A percentile compares a stretch with the other conserved stretches of the same genome.
Evolutionary conservation across 805 yeast genomes (phyloP).

Genomic region (Citeromyces matritensis): DNA sequence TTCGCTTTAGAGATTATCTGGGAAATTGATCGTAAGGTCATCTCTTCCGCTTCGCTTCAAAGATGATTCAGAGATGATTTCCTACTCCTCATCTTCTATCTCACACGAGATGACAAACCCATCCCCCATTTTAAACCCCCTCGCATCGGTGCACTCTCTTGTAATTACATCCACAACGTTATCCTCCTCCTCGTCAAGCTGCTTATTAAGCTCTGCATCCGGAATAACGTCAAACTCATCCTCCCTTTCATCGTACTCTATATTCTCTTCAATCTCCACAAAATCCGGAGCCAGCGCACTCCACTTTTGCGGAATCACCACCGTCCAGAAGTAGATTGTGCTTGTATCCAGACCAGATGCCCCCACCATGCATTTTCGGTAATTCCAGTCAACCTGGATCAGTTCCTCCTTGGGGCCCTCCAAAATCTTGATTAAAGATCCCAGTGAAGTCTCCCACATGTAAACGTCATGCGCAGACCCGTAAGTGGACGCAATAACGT

Average conservation of each 20-base stretch:
- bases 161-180: slow-evolving; percentile 49
- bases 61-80: no score
- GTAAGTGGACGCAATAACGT: slow-evolving; percentile 75
- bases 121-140: slow-evolving; percentile 45
- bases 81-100: slow-evolving; percentile 4
- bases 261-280: slow-evolving; percentile 85
- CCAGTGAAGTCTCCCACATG: slow-evolving; percentile 84
- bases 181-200: slow-evolving; percentile 49
- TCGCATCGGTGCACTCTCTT: slow-evolving; percentile 49
- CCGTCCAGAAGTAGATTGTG: slow-evolving; percentile 66
- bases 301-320: slow-evolving; percentile 83
- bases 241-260: slow-evolving; percentile 75
- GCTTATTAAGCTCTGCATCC: slow-evolving; percentile 47
- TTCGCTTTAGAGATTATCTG: no score
- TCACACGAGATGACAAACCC: slow-evolving; percentile 50
- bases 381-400: slow-evolving; percentile 80
- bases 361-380: slow-evolving; percentile 53
- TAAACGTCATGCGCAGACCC: slow-evolving; percentile 84
- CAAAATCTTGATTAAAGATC: slow-evolving; percentile 74
- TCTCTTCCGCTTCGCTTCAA: no score
- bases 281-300: slow-evolving; percentile 94
- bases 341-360: slow-evolving; percentile 85
- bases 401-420: slow-evolving; percentile 89
- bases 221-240: slow-evolving; percentile 80
- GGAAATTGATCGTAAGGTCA: no score